phyloP scores from a whole-genome alignment of 2,329 filamentous ascomycete genomes.

The Pezicula rhizophila region DNA sequence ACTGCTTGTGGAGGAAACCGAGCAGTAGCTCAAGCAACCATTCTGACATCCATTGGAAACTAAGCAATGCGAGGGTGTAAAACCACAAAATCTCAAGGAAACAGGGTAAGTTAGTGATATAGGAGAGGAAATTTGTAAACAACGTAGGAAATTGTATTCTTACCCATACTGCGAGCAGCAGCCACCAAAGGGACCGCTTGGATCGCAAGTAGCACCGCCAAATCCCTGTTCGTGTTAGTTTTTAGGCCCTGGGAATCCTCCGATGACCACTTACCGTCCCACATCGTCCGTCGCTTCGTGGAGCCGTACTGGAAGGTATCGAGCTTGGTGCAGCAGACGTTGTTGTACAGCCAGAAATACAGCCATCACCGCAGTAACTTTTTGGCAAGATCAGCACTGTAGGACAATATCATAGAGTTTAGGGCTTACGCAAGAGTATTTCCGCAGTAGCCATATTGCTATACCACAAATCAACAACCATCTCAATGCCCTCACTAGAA shows the following conservation, averaged over 20 bases:
- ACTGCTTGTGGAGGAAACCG: not conserved
- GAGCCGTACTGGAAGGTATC: conserved; percentile 5
- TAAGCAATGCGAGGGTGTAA: not conserved
- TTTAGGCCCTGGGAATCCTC: not conserved
- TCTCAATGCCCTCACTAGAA: not conserved
- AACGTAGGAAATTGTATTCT: conserved; percentile 4
- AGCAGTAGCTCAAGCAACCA: conserved; percentile 1
- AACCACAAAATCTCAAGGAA: not conserved
- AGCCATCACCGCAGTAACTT: conserved; percentile 30
- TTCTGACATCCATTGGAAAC: not conserved
- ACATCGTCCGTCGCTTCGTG: conserved; percentile 23
- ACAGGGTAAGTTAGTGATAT: conserved; percentile 1
- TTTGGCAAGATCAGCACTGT: not conserved
- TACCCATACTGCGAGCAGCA: conserved; percentile 26
- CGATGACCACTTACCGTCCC: conserved; percentile 12
- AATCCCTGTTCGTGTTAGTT: conserved; percentile 13
- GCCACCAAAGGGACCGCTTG: conserved; percentile 21
- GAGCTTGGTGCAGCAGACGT: conserved; percentile 12
- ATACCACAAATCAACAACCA: conserved; percentile 5
- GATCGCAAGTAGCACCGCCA: conserved; percentile 22
- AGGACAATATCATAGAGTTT: not conserved
- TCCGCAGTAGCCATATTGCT: conserved; percentile 35
- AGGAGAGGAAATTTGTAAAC: not conserved
- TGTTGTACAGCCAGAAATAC: conserved; percentile 32
- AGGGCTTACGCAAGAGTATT: conserved; percentile 27